Evolutionary conservation across 148 eudicot genomes (phyloP).

Genomic region (Rheum nobile): DNA sequence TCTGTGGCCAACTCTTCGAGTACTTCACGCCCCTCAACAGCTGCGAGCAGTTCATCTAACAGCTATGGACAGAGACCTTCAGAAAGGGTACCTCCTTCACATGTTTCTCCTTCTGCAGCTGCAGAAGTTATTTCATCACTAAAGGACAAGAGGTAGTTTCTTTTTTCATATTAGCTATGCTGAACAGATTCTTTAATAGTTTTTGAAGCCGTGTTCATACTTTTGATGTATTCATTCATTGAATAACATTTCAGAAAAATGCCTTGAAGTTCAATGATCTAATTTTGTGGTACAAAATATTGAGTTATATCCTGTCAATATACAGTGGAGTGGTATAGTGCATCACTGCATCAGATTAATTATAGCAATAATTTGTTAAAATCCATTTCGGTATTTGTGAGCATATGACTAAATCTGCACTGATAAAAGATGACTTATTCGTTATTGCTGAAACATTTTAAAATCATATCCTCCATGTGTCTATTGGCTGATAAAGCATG

Average conservation of each 20-base stretch:
- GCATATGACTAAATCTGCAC: background rate
- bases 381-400: background rate
- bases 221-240: background rate
- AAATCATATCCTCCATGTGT: background rate
- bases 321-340: background rate
- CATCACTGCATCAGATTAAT: background rate
- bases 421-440: background rate
- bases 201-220: background rate
- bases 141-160: conserved; percentile 62
- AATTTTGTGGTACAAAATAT: too few relatives aligned
- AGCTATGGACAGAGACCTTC: conserved; percentile 37
- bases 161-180: background rate
- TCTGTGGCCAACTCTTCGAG: conserved; percentile 45
- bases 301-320: background rate
- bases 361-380: too few relatives aligned
- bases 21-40: conserved; percentile 64
- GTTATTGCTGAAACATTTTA: background rate
- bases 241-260: background rate
- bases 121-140: conserved; percentile 58
- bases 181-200: background rate
- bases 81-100: conserved; percentile 51
- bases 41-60: conserved; percentile 40
- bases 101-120: conserved; percentile 87
- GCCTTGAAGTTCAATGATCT: background rate
- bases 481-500: background rate